Evolutionary conservation across 176 grass and related monocot species (phyloP), one percentile per base, ranked within the genome.

Genomic region (Paspalum vaginatum): DNA sequence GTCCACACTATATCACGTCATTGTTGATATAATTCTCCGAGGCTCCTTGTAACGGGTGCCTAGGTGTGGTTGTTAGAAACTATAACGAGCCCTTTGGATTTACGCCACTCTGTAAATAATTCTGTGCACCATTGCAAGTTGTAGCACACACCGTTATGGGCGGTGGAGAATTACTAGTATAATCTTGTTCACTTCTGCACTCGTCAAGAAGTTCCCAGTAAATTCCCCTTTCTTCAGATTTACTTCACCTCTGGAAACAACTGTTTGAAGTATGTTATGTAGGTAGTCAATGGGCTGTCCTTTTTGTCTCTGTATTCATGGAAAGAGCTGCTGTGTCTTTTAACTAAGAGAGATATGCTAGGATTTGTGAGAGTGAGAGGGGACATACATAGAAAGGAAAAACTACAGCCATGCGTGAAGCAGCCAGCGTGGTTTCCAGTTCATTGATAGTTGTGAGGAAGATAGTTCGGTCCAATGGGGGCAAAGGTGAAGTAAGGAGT

Each of bases 361-460:
- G 22, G 79, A 81, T 89, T 73, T 90, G 88, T 52, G 83, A 54
- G 57, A 15, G 71, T 44, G 18, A 76, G 43, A 77, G 83, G 79
- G 79, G 83, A 82, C 83, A 83, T 0, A 52, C 32, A 52, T 70
- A 86, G 67, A 82, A 90, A 82, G 50, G 82, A 68, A 85, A 79
- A 77, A 20, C 72, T 64, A 38, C 47, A 70, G 24, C 27, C 57
- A 85, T 62, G 77, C 78, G 83, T 70, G 57, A 81, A 64, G 65
- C 49, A 47, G 75, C 83, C 24, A 76, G 79, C 83, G 83, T 86
- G 83, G 60, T 82, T 89, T 89, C 51, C 73, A 82, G 88, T 89
- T 82, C 67, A 74, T 86, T 39, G 88, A 67, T 89, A 74, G 59
- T n/a, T 82, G 44, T 86, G 65, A 85, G 58, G 66, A 54, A 61